These are phyloP conservation scores for Pythium periplocum DNA, from an alignment of 352 stramenopile genomes.

Conservation along the genomic window DNA sequence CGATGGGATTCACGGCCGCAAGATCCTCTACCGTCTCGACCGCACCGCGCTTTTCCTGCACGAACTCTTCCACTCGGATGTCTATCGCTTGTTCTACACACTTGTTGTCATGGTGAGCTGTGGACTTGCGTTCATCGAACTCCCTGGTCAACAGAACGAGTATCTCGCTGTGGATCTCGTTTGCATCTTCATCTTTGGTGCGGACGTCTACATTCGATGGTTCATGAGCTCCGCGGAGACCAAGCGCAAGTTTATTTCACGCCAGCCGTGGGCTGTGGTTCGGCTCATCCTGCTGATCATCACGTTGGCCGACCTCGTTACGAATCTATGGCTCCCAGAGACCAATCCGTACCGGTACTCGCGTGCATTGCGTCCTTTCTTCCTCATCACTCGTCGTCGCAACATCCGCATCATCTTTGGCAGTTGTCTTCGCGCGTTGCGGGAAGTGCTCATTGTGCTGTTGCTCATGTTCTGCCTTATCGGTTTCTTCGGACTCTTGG, in stretches of 20 bases:
- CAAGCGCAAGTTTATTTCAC: constrained; percentile 66
- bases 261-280: constrained; percentile 72
- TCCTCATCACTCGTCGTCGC: constrained; percentile 69
- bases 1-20: constrained; percentile 78
- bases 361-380: constrained; percentile 63
- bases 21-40: constrained; percentile 78
- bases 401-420: constrained; percentile 86
- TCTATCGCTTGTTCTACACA: constrained; percentile 68
- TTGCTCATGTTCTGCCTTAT: constrained; percentile 70
- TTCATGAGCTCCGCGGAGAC: constrained; percentile 82
- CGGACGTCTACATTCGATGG: constrained; percentile 70
- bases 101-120: constrained; percentile 62
- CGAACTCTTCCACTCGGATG: constrained; percentile 67
- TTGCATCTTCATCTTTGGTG: constrained; percentile 52
- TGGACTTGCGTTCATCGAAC: constrained; percentile 59
- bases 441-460: constrained; percentile 69
- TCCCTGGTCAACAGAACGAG: constrained; percentile 43
- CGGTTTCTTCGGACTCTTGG: constrained; percentile 70
- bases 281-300: constrained; percentile 49
- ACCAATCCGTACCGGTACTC: constrained; percentile 65
- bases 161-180: constrained; percentile 61
- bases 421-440: constrained; percentile 68
- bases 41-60: constrained; percentile 60
- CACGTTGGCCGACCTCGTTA: constrained; percentile 43
- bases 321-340: constrained; percentile 39